Evolutionary conservation across 768 basidiomycete genomes (phyloP).

Genomic region (Amylocystis lapponica): DNA sequence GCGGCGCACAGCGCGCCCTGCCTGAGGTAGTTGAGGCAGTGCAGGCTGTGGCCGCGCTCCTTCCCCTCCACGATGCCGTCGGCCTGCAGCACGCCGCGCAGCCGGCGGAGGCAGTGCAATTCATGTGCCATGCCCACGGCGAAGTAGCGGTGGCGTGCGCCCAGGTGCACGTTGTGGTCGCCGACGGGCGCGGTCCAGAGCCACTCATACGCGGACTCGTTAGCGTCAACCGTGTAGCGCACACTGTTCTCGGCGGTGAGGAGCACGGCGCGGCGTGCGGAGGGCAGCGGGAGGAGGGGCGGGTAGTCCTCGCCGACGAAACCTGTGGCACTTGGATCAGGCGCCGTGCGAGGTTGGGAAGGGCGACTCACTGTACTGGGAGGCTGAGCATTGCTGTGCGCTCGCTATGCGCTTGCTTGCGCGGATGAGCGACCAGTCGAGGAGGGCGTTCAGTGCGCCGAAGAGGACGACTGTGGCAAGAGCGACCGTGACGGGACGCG

Average conservation of each 20-base stretch:
- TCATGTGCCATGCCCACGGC: conserved; percentile 30
- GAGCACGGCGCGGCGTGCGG: neutral
- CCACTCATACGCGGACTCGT: conserved; percentile 24
- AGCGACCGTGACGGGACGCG: neutral
- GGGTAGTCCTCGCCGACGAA: neutral
- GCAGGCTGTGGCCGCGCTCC: conserved; percentile 18
- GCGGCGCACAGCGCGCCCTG: conserved; percentile 27
- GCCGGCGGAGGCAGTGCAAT: conserved; percentile 27
- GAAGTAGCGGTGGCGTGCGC: conserved; percentile 27
- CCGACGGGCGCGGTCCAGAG: conserved; percentile 21
- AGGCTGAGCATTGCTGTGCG: neutral
- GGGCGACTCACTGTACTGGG: neutral
- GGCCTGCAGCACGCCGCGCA: conserved; percentile 14
- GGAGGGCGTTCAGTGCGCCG: neutral
- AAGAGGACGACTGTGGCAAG: neutral
- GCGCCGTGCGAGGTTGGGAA: neutral
- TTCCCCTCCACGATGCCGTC: neutral
- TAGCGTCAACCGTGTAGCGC: conserved; percentile 21
- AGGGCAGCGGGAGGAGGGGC: neutral
- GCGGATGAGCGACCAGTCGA: neutral
- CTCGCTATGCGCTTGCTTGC: neutral
- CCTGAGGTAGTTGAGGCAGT: conserved; percentile 29
- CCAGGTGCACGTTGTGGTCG: conserved; percentile 25
- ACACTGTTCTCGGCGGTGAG: conserved; percentile 24
- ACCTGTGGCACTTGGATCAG: no score